Base-by-base conservation (phyloP, 2,329 filamentous ascomycete genomes). In the Penicillium paneum region DNA sequence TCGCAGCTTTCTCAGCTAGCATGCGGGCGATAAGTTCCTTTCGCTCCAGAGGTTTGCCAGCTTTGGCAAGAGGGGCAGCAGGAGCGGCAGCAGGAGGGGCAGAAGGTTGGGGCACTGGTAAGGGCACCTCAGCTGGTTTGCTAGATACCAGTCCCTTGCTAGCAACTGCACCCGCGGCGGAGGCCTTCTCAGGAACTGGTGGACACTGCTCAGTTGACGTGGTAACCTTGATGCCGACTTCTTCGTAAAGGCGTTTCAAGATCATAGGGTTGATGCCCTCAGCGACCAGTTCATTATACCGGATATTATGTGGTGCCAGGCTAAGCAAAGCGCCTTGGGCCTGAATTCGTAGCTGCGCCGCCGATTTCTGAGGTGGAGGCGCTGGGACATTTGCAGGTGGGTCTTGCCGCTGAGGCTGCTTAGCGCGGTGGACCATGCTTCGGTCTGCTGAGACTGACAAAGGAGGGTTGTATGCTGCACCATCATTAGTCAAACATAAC, bases 11-110 rank as follows among this genome's bases (percentile, higher is more conserved):
- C 1, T 83, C 85, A n/a, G 89, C 89, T 51, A 91, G 78, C 52
- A 91, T 80, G 45, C 87, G 84, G 4, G 89, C 88, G 56, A 93
- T 90, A 39, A 89, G 84, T 60, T 91, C 88, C 62, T 89, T 90
- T 21, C 89, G 81, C 65, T 89, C 85, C 59, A 88, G 79, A 8
- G 81, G 78, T 58, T 76, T 79, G 42, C 59, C 64, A 3, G 60
- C 17, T 6, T 56, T 62, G 19, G 45, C 21, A 12, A 46, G 53
- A 49, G 55, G 24, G 8, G 51, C 26, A 8, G 65, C 44, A 12
- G 63, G 52, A 13, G 64, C 17, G 7, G 53, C 31, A 39, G 59
- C 44, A 12, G 63, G 52, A 13, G 64, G 19, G 7, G 53, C 31
- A 39, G 59, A 5, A 36, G 43, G 13, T 13, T 28, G 52, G 12